These are phyloP conservation scores for Aspergillus sp. DNA, from an alignment of 2,329 filamentous ascomycete species.

Conservation along the genomic window DNA sequence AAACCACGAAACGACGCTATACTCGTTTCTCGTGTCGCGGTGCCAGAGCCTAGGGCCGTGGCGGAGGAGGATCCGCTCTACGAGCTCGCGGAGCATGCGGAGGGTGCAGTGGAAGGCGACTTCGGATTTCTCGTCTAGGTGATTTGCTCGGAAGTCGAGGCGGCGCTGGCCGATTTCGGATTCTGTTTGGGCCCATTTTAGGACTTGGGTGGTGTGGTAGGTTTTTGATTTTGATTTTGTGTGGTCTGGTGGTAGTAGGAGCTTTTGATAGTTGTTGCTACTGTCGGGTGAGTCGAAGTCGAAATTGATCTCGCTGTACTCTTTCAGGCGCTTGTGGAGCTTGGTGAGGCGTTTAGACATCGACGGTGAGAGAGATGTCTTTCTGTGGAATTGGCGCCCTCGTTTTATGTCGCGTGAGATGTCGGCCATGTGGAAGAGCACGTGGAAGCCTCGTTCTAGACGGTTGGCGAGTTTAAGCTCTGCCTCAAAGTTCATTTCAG, in stretches of 20 bases:
- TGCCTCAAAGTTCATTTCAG: slow-evolving; percentile 28
- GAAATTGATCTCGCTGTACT: slow-evolving; percentile 19
- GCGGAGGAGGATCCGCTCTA: slow-evolving; percentile 30
- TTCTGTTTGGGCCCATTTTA: slow-evolving; percentile 24
- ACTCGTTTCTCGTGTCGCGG: slow-evolving; percentile 25
- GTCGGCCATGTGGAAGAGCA: slow-evolving; percentile 31
- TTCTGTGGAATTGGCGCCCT: slow-evolving; percentile 13
- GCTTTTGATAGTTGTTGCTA: background rate
- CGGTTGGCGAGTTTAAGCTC: slow-evolving; percentile 25
- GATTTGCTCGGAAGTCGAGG: slow-evolving; percentile 21
- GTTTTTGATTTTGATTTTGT: background rate
- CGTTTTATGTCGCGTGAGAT: slow-evolving; percentile 21
- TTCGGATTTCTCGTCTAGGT: slow-evolving; percentile 24
- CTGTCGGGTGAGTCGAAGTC: slow-evolving; percentile 3
- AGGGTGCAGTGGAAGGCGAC: slow-evolving; percentile 29
- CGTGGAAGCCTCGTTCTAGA: slow-evolving; percentile 27
- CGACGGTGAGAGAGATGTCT: slow-evolving; percentile 12
- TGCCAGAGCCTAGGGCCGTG: slow-evolving; percentile 29
- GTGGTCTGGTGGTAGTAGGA: background rate
- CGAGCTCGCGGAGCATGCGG: slow-evolving; percentile 30
- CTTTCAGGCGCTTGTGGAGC: slow-evolving; percentile 17
- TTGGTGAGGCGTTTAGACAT: slow-evolving; percentile 19
- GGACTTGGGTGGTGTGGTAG: slow-evolving; percentile 22
- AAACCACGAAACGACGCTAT: slow-evolving; percentile 30
- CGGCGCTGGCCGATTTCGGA: slow-evolving; percentile 26